Conservation (phyloP, 805 yeast species). For the Candida alai region DNA sequence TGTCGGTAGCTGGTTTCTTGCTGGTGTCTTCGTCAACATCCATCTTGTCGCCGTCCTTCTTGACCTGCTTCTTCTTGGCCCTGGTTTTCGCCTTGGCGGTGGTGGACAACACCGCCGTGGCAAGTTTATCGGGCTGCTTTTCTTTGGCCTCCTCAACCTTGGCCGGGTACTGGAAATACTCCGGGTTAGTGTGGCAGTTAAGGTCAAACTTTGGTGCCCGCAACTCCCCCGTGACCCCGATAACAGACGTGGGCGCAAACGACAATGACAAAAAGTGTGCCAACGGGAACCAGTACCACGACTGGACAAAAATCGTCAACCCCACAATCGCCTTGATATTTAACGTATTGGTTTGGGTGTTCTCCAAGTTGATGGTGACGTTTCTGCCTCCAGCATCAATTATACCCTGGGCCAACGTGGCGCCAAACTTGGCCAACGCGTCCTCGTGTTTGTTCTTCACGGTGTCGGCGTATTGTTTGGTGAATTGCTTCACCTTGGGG, state of each 20-base stretch:
- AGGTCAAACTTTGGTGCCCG: constrained; percentile 81
- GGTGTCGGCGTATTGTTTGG: constrained; percentile 70
- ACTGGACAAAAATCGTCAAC: constrained; percentile 81
- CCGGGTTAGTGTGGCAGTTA: constrained; percentile 76
- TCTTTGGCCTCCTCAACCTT: constrained; percentile 74
- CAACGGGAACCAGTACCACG: constrained; percentile 98
- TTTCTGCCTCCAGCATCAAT: constrained; percentile 98
- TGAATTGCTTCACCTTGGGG: constrained; percentile 76
- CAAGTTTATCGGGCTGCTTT: constrained; percentile 82
- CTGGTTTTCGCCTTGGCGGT: constrained; percentile 93
- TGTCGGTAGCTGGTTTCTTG: constrained; percentile 7
- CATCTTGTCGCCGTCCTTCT: constrained; percentile 43
- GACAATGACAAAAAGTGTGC: constrained; percentile 90
- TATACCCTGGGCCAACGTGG: constrained; percentile 94
- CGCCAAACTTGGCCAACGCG: constrained; percentile 96
- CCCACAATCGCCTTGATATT: constrained; percentile 93
- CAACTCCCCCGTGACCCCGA: constrained; percentile 77
- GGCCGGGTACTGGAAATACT: constrained; percentile 85
- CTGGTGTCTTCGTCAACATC: constrained; percentile 31
- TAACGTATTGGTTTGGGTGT: constrained; percentile 81
- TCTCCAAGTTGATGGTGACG: constrained; percentile 89
- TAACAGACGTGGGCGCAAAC: constrained; percentile 85
- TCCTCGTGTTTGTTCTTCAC: constrained; percentile 89
- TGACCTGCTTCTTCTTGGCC: constrained; percentile 62
- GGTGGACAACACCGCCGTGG: constrained; percentile 91